Percentiles rank a stretch among this genome's conserved stretches.
Conservation (phyloP, 495 filamentous ascomycete genomes). For the Clohesyomyces aquaticus region DNA sequence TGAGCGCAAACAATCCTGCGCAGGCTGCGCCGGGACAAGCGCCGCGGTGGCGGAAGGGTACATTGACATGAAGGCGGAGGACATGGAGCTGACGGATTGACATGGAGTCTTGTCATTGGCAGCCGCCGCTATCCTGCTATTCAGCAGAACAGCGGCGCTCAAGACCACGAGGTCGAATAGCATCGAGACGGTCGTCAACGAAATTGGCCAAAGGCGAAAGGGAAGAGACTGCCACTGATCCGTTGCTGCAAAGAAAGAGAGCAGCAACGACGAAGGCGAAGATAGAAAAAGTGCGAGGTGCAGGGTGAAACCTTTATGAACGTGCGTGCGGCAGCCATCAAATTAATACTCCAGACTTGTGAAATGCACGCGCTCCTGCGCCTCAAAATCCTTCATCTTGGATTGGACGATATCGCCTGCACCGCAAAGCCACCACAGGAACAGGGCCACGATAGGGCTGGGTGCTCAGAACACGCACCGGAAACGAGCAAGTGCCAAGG, state of each 20-base stretch:
- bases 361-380: conserved; percentile 8
- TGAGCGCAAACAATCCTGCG: conserved; percentile 53
- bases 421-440: conserved; percentile 2
- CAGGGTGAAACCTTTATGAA: background rate
- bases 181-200: conserved; percentile 6
- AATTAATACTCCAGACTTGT: background rate
- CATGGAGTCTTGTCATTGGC: conserved; percentile 11
- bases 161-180: conserved; percentile 20
- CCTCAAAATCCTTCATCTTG: background rate
- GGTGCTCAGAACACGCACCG: background rate
- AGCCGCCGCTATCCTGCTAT: conserved; percentile 29
- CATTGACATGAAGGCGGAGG: conserved; percentile 11
- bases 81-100: conserved; percentile 28
- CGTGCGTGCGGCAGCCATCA: background rate
- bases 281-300: background rate
- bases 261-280: too few species aligned
- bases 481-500: conserved; percentile 16
- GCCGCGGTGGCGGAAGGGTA: conserved; percentile 36
- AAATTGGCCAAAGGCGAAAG: too few species aligned
- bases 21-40: conserved; percentile 48
- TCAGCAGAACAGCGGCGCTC: conserved; percentile 33
- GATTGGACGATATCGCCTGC: background rate
- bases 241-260: too few species aligned
- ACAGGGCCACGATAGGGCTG: conserved; percentile 4
- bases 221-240: too few species aligned